Percentiles rank a stretch among this genome's conserved stretches.
Conservation (phyloP, 192 early-diverging fungal species). For the Coemansia sp. region DNA sequence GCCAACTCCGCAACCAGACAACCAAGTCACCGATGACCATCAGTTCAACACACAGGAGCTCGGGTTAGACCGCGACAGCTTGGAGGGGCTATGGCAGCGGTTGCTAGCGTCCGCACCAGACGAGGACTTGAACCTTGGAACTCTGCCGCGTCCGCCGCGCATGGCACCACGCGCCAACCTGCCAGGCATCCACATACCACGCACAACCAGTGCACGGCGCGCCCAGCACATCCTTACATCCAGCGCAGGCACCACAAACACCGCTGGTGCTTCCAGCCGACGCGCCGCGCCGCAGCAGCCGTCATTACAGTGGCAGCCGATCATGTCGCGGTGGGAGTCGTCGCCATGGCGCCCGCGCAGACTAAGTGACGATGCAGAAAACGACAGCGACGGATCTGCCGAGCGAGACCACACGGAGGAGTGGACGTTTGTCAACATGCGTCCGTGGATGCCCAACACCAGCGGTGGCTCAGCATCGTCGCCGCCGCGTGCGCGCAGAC, state of each 20-base stretch:
- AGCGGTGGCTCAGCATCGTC: background rate
- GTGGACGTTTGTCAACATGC: slow-evolving; percentile 35
- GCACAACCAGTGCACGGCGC: background rate
- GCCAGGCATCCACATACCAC: background rate
- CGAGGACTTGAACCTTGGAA: background rate
- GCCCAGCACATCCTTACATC: background rate
- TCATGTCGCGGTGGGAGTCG: background rate
- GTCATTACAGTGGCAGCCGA: slow-evolving; percentile 4
- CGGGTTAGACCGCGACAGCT: slow-evolving; percentile 7
- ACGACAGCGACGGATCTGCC: slow-evolving; percentile 1
- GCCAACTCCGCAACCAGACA: background rate
- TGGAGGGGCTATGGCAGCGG: slow-evolving; percentile 25
- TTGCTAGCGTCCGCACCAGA: background rate
- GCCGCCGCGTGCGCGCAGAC: slow-evolving; percentile 5
- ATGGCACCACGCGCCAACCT: background rate
- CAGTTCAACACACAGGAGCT: background rate
- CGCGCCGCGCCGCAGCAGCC: background rate
- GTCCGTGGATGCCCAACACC: background rate
- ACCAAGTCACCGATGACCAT: background rate
- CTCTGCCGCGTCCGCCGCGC: slow-evolving; percentile 6
- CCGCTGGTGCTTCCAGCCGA: too few species aligned
- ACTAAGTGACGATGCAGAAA: background rate
- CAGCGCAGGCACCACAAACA: too few species aligned
- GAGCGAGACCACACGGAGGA: background rate
- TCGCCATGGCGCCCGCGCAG: background rate